Evolutionary conservation across 306 rosid genomes (phyloP).

Genomic region (Pyrus pyrifolia): DNA sequence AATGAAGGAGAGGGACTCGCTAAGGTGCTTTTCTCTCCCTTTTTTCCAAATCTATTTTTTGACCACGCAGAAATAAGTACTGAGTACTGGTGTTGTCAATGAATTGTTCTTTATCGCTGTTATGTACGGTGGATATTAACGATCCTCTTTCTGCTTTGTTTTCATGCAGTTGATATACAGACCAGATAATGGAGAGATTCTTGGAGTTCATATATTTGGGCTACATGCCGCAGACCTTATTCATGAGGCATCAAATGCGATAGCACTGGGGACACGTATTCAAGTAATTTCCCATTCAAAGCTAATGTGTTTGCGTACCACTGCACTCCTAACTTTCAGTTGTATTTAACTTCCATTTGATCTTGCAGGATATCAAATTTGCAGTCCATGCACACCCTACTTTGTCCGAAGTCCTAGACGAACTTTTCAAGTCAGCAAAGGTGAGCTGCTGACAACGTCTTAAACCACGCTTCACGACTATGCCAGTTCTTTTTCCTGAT

Average conservation of each 20-base stretch:
- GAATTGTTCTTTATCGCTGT: background rate
- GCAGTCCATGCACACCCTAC: conserved; percentile 98
- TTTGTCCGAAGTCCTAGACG: conserved; percentile 92
- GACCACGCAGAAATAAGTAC: background rate
- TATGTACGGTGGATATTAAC: background rate
- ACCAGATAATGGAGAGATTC: conserved; percentile 96
- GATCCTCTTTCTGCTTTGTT: conserved; percentile 5
- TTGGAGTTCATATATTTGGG: conserved; percentile 96
- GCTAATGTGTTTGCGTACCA: background rate
- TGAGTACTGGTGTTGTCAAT: background rate
- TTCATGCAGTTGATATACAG: conserved; percentile 79
- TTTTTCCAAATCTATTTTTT: background rate
- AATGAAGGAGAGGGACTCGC: conserved; percentile 99
- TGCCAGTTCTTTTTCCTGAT: background rate
- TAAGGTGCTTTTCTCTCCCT: conserved; percentile 43
- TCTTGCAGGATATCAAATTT: conserved; percentile 66
- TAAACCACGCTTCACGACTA: background rate
- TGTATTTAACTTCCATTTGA: background rate
- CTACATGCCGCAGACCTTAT: conserved; percentile 99
- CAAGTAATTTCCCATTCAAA: conserved; percentile 36
- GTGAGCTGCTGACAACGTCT: conserved; percentile 34
- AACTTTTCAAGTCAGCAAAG: conserved; percentile 90
- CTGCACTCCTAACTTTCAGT: background rate
- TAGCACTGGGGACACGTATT: conserved; percentile 81
- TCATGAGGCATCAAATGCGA: conserved; percentile 96